These are phyloP conservation scores for Leucocoprinus birnbaumii DNA, from an alignment of 768 basidiomycete genomes.

Conservation along the genomic window DNA sequence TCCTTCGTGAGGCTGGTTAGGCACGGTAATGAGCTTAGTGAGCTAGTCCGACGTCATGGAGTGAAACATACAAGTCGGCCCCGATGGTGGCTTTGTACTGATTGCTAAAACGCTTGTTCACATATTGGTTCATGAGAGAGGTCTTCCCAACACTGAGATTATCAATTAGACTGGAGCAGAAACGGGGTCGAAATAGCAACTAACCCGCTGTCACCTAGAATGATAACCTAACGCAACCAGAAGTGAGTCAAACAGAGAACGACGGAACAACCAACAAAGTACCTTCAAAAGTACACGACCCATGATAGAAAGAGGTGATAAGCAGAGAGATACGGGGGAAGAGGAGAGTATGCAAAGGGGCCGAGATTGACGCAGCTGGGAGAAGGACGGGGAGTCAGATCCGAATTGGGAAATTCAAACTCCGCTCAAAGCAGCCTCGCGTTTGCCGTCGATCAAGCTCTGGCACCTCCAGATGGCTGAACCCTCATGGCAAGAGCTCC, in stretches of 20 bases:
- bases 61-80: slow-evolving; percentile 80
- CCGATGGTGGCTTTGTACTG: slow-evolving; percentile 99
- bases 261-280: slow-evolving; percentile 6
- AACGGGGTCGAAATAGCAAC: slow-evolving; percentile 23
- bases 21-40: slow-evolving; percentile 19
- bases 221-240: slow-evolving; percentile 74
- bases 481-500: slow-evolving; percentile 81
- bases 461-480: slow-evolving; percentile 58
- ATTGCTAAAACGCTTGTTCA: slow-evolving; percentile 99
- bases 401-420: slow-evolving; percentile 36
- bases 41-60: slow-evolving; percentile 12
- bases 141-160: slow-evolving; percentile 90
- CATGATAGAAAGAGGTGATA: slow-evolving; percentile 41
- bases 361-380: slow-evolving; percentile 3
- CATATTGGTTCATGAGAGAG: slow-evolving; percentile 99
- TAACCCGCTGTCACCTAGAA: slow-evolving; percentile 95
- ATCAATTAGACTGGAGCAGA: slow-evolving; percentile 16
- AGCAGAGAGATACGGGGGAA: slow-evolving; percentile 21
- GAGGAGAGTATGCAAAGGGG: slow-evolving; percentile 12
- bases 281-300: slow-evolving; percentile 89
- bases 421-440: slow-evolving; percentile 25
- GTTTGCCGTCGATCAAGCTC: slow-evolving; percentile 9
- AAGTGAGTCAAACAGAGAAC: slow-evolving; percentile 4
- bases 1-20: slow-evolving; percentile 85
- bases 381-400: slow-evolving; percentile 18